Conservation (phyloP, 2,329 filamentous ascomycete species). For the Aureobasidium sp. region DNA sequence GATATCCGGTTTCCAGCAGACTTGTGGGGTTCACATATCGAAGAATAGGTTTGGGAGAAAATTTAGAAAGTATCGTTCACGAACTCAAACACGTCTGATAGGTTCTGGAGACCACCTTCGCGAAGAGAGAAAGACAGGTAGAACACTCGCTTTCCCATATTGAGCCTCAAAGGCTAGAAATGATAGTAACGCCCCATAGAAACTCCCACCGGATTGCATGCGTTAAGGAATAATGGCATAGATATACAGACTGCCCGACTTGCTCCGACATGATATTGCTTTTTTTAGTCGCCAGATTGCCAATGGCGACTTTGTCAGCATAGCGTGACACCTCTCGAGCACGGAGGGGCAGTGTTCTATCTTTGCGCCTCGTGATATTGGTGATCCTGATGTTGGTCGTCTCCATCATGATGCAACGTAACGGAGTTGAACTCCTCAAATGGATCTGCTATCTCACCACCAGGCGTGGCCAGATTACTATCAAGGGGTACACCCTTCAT, state of each 20-base stretch:
- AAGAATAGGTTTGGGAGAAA: neutral
- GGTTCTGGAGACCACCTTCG: neutral
- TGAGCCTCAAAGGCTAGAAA: neutral
- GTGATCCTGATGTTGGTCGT: conserved; percentile 39
- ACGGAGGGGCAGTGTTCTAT: conserved; percentile 8
- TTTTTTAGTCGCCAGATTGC: neutral
- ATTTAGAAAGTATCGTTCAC: neutral
- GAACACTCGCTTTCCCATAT: neutral
- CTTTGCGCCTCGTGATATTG: conserved; percentile 8
- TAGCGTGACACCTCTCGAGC: neutral
- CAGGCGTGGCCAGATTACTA: conserved; percentile 77
- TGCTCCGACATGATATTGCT: neutral
- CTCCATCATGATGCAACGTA: conserved; percentile 91
- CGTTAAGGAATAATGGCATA: conserved; percentile 12
- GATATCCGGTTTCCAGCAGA: neutral
- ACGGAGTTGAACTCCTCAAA: conserved; percentile 99
- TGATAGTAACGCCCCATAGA: neutral
- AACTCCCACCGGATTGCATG: conserved; percentile 6
- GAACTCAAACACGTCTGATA: neutral
- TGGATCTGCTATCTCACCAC: conserved; percentile 74
- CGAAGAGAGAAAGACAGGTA: neutral
- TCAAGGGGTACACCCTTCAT: conserved; percentile 79
- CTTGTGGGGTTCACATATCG: neutral
- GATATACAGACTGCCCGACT: conserved; percentile 4
- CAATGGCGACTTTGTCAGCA: neutral